Conservation (phyloP, 495 filamentous ascomycete genomes). For the Podospora bellae-mahoneyi region DNA sequence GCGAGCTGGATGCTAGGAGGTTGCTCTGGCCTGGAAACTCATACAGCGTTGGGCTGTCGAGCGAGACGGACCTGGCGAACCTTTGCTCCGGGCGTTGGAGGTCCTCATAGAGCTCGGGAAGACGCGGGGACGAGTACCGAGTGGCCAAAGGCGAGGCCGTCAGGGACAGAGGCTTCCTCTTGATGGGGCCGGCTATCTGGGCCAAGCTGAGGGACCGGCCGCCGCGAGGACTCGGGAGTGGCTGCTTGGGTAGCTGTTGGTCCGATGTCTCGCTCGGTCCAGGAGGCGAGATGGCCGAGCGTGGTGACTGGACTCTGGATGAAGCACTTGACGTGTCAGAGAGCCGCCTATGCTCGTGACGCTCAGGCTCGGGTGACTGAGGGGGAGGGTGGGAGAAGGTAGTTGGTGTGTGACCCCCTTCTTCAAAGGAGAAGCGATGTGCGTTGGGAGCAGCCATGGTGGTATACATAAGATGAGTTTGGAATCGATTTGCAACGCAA, state of each 20-base stretch:
- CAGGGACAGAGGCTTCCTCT: conserved; percentile 53
- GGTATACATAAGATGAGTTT: conserved; percentile 20
- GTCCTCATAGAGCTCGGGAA: conserved; percentile 36
- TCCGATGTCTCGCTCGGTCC: conserved; percentile 25
- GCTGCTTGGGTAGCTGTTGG: conserved; percentile 19
- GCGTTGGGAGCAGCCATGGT: conserved; percentile 27
- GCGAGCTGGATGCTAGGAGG: conserved; percentile 16
- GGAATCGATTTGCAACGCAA: background rate
- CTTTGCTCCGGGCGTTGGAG: conserved; percentile 45
- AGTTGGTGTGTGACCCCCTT: background rate
- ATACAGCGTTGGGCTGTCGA: conserved; percentile 57
- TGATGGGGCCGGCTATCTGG: conserved; percentile 38
- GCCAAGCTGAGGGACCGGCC: conserved; percentile 34
- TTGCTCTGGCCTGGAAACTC: conserved; percentile 45
- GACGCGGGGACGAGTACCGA: conserved; percentile 47
- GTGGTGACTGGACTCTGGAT: conserved; percentile 24
- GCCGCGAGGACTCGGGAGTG: conserved; percentile 31
- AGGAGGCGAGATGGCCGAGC: conserved; percentile 24
- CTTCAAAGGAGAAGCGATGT: conserved; percentile 11
- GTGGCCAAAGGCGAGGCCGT: conserved; percentile 50
- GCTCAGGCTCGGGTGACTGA: background rate
- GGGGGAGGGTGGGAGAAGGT: conserved; percentile 14
- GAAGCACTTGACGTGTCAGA: conserved; percentile 35
- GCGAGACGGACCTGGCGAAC: conserved; percentile 48
- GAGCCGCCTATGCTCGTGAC: background rate